phyloP scores from a whole-genome alignment of 805 yeast genomes.

The Yamadazyma sp. region DNA sequence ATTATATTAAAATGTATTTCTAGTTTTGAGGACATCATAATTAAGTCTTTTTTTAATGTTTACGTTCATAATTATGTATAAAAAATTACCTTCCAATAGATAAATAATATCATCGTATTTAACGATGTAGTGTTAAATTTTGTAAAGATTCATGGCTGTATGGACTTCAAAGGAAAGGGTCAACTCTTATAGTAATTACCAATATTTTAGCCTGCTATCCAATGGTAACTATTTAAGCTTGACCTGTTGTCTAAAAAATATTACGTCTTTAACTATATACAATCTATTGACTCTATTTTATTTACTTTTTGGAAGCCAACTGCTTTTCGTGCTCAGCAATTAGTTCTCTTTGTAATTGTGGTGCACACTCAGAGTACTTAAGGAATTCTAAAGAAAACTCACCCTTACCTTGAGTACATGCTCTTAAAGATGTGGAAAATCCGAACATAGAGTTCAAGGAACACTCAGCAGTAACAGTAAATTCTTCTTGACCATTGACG shows the following conservation, averaged over 20 bases:
- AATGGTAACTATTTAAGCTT: no score
- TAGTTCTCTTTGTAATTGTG: constrained; percentile 86
- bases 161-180: no score
- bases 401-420: constrained; percentile 98
- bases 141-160: no score
- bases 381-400: constrained; percentile 95
- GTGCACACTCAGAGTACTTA: constrained; percentile 86
- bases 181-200: no score
- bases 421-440: constrained; percentile 91
- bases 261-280: constrained; percentile 6
- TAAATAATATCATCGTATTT: constrained; percentile 15
- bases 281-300: constrained; percentile 6
- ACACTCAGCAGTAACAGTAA: constrained; percentile 90
- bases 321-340: constrained; percentile 69
- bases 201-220: no score
- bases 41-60: constrained; percentile 29
- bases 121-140: not conserved
- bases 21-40: constrained; percentile 25
- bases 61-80: constrained; percentile 24
- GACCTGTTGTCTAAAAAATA: no score
- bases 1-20: constrained; percentile 24
- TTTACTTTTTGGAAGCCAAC: constrained; percentile 22
- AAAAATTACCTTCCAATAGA: constrained; percentile 17
- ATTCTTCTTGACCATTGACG: constrained; percentile 91
- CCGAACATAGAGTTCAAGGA: constrained; percentile 97